A percentile compares a stretch with the other conserved stretches of the same genome.
Evolutionary conservation across 495 filamentous ascomycete genomes (phyloP).

Genomic region (Rostrohypoxylon terebratum): DNA sequence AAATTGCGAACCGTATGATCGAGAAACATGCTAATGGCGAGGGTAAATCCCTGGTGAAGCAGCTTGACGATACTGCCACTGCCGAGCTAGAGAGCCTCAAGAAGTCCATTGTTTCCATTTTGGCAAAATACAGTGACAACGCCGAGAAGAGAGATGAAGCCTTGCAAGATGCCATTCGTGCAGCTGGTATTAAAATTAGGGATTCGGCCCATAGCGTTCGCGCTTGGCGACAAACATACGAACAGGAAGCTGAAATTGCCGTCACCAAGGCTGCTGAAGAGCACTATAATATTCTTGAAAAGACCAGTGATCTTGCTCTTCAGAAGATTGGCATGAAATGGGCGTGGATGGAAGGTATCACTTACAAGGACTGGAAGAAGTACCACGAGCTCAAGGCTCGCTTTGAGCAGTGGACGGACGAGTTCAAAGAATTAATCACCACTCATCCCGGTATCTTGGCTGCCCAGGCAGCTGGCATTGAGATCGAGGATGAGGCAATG

Average conservation of each 20-base stretch:
- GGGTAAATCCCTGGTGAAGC: slow-evolving; percentile 73
- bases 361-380: slow-evolving; percentile 95
- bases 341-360: slow-evolving; percentile 95
- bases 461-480: slow-evolving; percentile 74
- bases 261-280: slow-evolving; percentile 81
- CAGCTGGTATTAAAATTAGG: slow-evolving; percentile 80
- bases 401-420: slow-evolving; percentile 85
- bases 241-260: slow-evolving; percentile 73
- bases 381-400: slow-evolving; percentile 87
- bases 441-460: slow-evolving; percentile 77
- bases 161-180: slow-evolving; percentile 71
- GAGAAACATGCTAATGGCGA: slow-evolving; percentile 59
- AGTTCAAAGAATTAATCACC: slow-evolving; percentile 77
- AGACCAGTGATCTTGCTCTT: slow-evolving; percentile 86
- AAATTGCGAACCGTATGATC: slow-evolving; percentile 69
- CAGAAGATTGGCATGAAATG: slow-evolving; percentile 98
- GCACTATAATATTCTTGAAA: slow-evolving; percentile 84
- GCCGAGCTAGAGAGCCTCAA: slow-evolving; percentile 75
- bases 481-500: slow-evolving; percentile 82
- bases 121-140: slow-evolving; percentile 60
- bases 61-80: slow-evolving; percentile 74
- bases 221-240: slow-evolving; percentile 79
- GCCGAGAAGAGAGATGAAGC: slow-evolving; percentile 71
- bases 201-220: slow-evolving; percentile 84
- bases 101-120: slow-evolving; percentile 69